Conservation (phyloP, 805 yeast species). For the Nakazawaea wyomingensis region DNA sequence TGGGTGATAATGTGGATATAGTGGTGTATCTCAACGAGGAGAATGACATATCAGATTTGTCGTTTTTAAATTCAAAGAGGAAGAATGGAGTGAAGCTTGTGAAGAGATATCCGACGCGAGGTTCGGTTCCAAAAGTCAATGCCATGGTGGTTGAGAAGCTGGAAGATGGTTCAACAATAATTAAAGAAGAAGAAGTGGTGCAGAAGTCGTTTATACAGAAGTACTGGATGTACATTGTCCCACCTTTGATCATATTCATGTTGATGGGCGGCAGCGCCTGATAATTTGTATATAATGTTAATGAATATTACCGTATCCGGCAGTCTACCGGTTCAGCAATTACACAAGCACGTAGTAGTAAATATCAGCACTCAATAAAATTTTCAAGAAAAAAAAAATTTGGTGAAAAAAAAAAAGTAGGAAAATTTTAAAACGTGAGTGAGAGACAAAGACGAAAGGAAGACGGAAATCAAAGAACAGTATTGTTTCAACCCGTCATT, state of each 20-base stretch:
- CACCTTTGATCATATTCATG: constrained; percentile 38
- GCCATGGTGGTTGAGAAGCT: background rate
- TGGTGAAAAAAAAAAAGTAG: background rate
- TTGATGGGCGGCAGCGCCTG: constrained; percentile 13
- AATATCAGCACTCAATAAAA: background rate
- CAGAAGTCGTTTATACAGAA: constrained; percentile 48
- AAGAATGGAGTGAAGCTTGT: constrained; percentile 1
- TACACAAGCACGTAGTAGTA: background rate
- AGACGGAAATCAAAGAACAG: background rate
- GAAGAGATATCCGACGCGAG: background rate
- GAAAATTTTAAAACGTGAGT: constrained; percentile 1
- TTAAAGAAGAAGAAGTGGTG: background rate
- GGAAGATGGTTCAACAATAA: background rate
- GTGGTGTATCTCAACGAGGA: constrained; percentile 2
- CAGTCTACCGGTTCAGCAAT: background rate
- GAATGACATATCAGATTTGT: background rate
- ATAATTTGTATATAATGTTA: background rate
- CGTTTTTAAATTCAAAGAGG: background rate
- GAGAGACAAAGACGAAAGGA: background rate
- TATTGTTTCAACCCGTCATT: background rate
- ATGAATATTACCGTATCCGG: background rate
- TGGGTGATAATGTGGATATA: background rate
- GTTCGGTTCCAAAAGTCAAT: background rate
- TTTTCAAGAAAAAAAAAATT: constrained; percentile 1
- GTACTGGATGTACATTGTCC: constrained; percentile 59